These are phyloP conservation scores for Candida chilensis DNA, from an alignment of 805 yeast genomes.

Conservation along the genomic window DNA sequence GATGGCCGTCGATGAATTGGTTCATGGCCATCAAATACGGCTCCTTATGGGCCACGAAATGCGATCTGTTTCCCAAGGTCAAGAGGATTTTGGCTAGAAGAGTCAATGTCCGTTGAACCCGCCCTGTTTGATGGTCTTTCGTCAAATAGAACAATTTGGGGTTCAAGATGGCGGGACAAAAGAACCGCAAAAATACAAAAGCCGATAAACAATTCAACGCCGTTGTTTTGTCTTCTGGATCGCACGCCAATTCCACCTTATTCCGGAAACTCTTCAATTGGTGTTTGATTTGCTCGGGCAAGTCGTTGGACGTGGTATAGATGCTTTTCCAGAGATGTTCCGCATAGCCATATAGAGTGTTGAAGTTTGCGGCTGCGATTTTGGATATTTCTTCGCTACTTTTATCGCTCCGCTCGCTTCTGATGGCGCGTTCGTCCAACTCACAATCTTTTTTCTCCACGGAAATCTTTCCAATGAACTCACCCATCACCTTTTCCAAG, in stretches of 20 bases:
- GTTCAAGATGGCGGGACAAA: conserved; percentile 87
- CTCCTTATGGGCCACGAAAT: conserved; percentile 73
- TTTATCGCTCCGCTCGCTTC: conserved; percentile 21
- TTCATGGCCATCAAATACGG: conserved; percentile 72
- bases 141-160: conserved; percentile 79
- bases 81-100: conserved; percentile 72
- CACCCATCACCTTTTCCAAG: conserved; percentile 62
- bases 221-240: conserved; percentile 40
- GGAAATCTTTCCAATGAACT: conserved; percentile 47
- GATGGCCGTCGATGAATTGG: conserved; percentile 49
- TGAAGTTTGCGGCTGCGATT: conserved; percentile 37
- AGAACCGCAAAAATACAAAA: conserved; percentile 72
- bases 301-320: conserved; percentile 57
- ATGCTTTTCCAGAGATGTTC: conserved; percentile 61
- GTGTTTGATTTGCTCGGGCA: conserved; percentile 58
- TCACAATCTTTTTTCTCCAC: conserved; percentile 55
- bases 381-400: conserved; percentile 23
- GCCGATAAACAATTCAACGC: conserved; percentile 74
- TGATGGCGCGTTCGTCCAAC: conserved; percentile 63
- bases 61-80: conserved; percentile 68
- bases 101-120: conserved; percentile 69
- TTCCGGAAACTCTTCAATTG: conserved; percentile 57
- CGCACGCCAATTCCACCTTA: conserved; percentile 54
- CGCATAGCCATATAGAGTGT: conserved; percentile 38
- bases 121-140: conserved; percentile 60